Evolutionary conservation across 2,329 filamentous ascomycete genomes (phyloP), one percentile per base, ranked within the genome.

Genomic region (Cordyceps militaris): DNA sequence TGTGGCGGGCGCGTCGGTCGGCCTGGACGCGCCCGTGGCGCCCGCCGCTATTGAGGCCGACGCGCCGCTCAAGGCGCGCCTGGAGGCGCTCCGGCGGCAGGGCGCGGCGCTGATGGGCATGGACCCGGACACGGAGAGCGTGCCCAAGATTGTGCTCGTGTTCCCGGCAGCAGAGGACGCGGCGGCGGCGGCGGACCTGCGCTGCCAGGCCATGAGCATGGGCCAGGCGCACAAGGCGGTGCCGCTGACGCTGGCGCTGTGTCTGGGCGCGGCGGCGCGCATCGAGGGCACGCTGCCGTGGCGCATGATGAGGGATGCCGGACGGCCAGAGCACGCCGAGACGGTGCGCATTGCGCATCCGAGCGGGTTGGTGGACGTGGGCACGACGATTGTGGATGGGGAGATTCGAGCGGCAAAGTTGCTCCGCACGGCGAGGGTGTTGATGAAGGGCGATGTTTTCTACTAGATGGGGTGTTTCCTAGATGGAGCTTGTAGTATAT

Each of bases 91-190:
- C 55, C 76, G 86, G 1, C 75, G 73, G 49, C 72, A 76, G 46
- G 86, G 81, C 1, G 80, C 82, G 0, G 75, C 79, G 0, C 73
- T 72, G 24, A 89, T 89, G 85, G 84, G 84, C 0, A 72, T 89
- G 48, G 76, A 72, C 50, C 70, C 77, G 8, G 63, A 67, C 13
- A 62, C 65, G 1, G 63, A 69, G 44, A 82, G 81, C 2, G 79
- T 88, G 1, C 85, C 86, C 1, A 87, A 88, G 66, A 82, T 88
- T 38, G 80, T 71, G 16, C 63, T 77, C 19, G 59, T 80, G 4
- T 70, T 80, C 10, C 75, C 75, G n/a, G 75, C 75, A 16, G 63
- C 70, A 0, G 67, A 65, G 23, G 43, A 48, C 9, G 60, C 54
- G 23, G 61, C 64, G 13, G 56, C 62, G 10, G 64, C 65, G 9